Base-by-base conservation (phyloP, 352 stramenopile species). In the Achlya hypogyna region DNA sequence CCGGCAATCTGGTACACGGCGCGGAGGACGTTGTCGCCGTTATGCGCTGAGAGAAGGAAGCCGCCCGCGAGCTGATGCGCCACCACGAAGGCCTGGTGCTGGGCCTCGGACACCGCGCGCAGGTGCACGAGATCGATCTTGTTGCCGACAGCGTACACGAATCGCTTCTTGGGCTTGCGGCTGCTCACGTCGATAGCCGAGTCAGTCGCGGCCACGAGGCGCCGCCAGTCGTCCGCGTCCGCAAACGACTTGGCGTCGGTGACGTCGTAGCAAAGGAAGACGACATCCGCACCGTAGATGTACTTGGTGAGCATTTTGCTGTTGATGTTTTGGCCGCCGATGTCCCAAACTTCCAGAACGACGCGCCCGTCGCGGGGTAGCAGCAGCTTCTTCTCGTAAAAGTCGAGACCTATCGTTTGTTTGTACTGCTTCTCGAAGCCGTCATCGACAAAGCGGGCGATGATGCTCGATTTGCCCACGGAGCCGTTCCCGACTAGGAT, bases 301-400 rank as follows among this genome's bases (percentile, higher is more conserved):
- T 95, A 94, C 69, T 93, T 95, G 69, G 63, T 70, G 51, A 95
- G 70, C 85, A 95, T 96, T 63, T 87, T 90, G 72, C 86, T 94
- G 70, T 79, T 82, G 65, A 91, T 90, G n/a, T 76, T 93, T 69
- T 96, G 88, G 9, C 87, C 86, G 20, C 86, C 88, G 53, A 95
- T 95, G 75, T 96, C 88, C 85, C 86, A 95, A 8, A 96, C 49
- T 64, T 95, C 83, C 23, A 95, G 74, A 47, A 91, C 78, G 28
- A 89, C 77, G 0, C 77, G 73, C 68, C 91, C 75, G 66, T 91
- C 82, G 8, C 82, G 78, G n/a, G 82, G 75, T 16, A 94, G 78
- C 34, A 81, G 68, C 16, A 95, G 75, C 64, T 84, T 88, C 70
- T 94, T 94, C 74, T 95, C 84, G 65, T 84, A 96, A 62, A 94